Percentiles rank a stretch among this genome's conserved stretches.
Conservation (phyloP, 2,329 filamentous ascomycete genomes). For the Graphilbum fragrans region DNA sequence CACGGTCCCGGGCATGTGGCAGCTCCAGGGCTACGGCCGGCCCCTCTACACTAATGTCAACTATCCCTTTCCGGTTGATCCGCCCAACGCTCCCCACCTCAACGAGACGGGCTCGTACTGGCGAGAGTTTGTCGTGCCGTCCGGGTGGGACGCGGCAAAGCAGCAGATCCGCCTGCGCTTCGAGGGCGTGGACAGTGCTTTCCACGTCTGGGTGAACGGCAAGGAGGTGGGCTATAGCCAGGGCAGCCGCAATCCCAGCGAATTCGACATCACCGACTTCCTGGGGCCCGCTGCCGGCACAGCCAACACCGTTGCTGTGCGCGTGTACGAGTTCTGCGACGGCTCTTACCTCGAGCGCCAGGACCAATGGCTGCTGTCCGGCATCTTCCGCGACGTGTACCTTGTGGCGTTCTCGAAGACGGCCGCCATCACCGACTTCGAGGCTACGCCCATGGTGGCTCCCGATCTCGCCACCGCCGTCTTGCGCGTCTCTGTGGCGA, state of each 20-base stretch:
- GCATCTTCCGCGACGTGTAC: slow-evolving; percentile 59
- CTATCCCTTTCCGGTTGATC: slow-evolving; percentile 55
- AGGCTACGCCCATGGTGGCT: slow-evolving; percentile 33
- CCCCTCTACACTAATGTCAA: slow-evolving; percentile 61
- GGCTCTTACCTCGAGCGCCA: slow-evolving; percentile 60
- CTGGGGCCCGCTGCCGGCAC: neutral
- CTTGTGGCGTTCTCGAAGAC: slow-evolving; percentile 44
- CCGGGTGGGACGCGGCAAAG: neutral
- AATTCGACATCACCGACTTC: slow-evolving; percentile 55
- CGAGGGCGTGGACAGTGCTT: slow-evolving; percentile 61
- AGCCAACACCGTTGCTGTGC: slow-evolving; percentile 45
- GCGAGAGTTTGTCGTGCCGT: slow-evolving; percentile 11
- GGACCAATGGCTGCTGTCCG: slow-evolving; percentile 57
- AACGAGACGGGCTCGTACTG: slow-evolving; percentile 52
- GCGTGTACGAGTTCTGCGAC: slow-evolving; percentile 60
- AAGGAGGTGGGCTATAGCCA: slow-evolving; percentile 57
- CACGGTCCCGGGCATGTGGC: slow-evolving; percentile 57
- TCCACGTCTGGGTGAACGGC: slow-evolving; percentile 59
- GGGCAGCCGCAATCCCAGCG: slow-evolving; percentile 56
- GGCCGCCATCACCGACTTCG: slow-evolving; percentile 22
- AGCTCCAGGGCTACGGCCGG: slow-evolving; percentile 52
- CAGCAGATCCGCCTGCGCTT: slow-evolving; percentile 49
- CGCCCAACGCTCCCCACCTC: slow-evolving; percentile 49
- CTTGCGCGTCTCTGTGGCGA: slow-evolving; percentile 23
- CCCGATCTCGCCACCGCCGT: slow-evolving; percentile 30